Evolutionary conservation across 2,329 filamentous ascomycete genomes (phyloP).

Genomic region (Colletotrichum lupini): DNA sequence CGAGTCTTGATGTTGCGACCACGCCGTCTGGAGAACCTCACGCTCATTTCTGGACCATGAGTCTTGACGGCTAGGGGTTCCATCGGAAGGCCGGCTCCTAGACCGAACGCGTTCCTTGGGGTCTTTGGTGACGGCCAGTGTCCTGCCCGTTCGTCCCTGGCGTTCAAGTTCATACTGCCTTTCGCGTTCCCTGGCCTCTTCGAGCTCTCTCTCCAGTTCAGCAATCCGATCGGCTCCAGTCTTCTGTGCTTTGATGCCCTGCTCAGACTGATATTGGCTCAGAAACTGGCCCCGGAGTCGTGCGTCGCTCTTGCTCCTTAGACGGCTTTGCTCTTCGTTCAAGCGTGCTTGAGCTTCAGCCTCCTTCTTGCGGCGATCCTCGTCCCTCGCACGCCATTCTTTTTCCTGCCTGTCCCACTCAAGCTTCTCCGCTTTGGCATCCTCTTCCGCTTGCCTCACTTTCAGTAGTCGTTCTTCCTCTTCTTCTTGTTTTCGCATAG

Average conservation of each 20-base stretch:
- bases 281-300: conserved; percentile 85
- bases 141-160: conserved; percentile 55
- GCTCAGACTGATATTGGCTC: conserved; percentile 85
- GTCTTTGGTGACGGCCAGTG: conserved; percentile 33
- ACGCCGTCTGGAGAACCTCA: conserved; percentile 69
- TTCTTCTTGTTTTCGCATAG: conserved; percentile 72
- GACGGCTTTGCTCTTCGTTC: conserved; percentile 72
- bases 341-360: conserved; percentile 76
- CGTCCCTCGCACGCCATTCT: conserved; percentile 82
- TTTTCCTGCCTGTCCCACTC: conserved; percentile 82
- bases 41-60: conserved; percentile 74
- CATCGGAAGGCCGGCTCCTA: conserved; percentile 42
- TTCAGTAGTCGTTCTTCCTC: conserved; percentile 70
- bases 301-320: conserved; percentile 69
- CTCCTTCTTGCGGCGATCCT: conserved; percentile 77
- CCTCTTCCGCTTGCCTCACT: conserved; percentile 68
- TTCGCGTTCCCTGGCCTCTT: conserved; percentile 71
- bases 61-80: conserved; percentile 64
- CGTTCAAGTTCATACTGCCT: conserved; percentile 70
- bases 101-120: conserved; percentile 46
- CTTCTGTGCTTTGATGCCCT: conserved; percentile 50
- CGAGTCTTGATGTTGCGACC: conserved; percentile 55
- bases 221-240: conserved; percentile 44
- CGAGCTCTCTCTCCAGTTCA: conserved; percentile 79
- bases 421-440: conserved; percentile 76